Base-by-base conservation (phyloP, 2,329 filamentous ascomycete genomes). In the Macrophomina pseudophaseolina region DNA sequence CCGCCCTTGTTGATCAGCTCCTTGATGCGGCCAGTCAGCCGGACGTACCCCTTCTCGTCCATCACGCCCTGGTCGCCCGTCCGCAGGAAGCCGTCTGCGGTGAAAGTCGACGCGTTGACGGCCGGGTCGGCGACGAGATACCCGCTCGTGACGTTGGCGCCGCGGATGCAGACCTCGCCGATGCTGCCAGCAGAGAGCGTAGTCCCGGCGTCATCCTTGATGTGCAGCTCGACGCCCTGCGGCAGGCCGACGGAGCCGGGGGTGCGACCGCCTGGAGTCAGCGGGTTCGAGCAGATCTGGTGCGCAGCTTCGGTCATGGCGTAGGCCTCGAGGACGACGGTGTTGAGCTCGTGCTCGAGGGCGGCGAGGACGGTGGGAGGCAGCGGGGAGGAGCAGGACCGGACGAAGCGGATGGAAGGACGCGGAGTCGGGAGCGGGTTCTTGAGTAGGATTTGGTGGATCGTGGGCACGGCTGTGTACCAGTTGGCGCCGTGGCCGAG, bases 221-320 rank as follows among this genome's bases (percentile, higher is more conserved):
- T 92, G 74, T 82, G 85, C 63, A 94, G 81, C 69, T 92, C 89
- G 5, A 94, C 90, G 58, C 91, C 91, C 79, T 93, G 90, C 2
- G 90, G 90, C n/a, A 92, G 73, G 12, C 91, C 91, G 2, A 94
- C 91, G 40, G 88, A 91, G 58, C 91, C 91, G 0, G 91, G 90
- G 80, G 90, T 89, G 72, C 90, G 86, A 23, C 81, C 87, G 0
- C 87, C 87, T 3, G 90, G 90, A 0, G 78, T 77, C 2, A 80
- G 73, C 18, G 78, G 79, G 68, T 80, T 81, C 7, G 88, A 90
- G 1, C 89, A 91, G 87, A 91, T 91, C 77, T 91, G 90, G 72
- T 91, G 90, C 4, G 91, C 87, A 6, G 91, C 91, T 80, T 94
- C 91, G 49, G 91, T 94, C 91, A 94, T 94, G 71, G 91, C 91